Evolutionary conservation across 2,329 filamentous ascomycete species (phyloP).

Genomic region (Boeremia lycopersici): DNA sequence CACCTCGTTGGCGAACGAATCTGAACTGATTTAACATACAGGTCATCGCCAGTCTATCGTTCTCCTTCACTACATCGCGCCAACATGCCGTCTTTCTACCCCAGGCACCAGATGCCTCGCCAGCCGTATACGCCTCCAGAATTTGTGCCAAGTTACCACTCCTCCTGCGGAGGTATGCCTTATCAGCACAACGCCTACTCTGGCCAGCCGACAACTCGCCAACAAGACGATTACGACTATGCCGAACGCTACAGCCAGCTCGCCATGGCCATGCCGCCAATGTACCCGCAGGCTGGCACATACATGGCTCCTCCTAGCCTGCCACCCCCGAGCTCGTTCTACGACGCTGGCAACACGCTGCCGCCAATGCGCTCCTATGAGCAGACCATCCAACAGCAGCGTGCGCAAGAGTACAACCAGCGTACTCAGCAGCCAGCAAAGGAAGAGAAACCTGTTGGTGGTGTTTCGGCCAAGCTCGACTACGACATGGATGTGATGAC

Average conservation of each 20-base stretch:
- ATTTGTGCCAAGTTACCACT: slow-evolving; percentile 52
- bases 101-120: slow-evolving; percentile 51
- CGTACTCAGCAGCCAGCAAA: slow-evolving; percentile 53
- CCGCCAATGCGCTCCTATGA: slow-evolving; percentile 54
- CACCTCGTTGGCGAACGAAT: background rate
- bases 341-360: slow-evolving; percentile 54
- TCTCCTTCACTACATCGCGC: slow-evolving; percentile 40
- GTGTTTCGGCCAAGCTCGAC: slow-evolving; percentile 91
- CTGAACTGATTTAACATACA: slow-evolving; percentile 32
- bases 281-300: slow-evolving; percentile 49
- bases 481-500: slow-evolving; percentile 97
- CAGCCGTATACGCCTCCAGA: slow-evolving; percentile 57
- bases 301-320: slow-evolving; percentile 46
- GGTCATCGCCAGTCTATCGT: slow-evolving; percentile 52
- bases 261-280: slow-evolving; percentile 46
- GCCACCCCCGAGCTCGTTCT: slow-evolving; percentile 48
- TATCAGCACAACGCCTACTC: slow-evolving; percentile 54
- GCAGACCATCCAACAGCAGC: slow-evolving; percentile 46
- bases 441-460: slow-evolving; percentile 74
- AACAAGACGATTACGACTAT: slow-evolving; percentile 55
- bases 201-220: slow-evolving; percentile 47
- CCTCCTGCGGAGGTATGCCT: slow-evolving; percentile 53
- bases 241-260: slow-evolving; percentile 54
- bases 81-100: slow-evolving; percentile 60
- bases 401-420: slow-evolving; percentile 49